These are phyloP conservation scores for Colletotrichum sp. DNA, from an alignment of 2,329 filamentous ascomycete species.

Conservation along the genomic window DNA sequence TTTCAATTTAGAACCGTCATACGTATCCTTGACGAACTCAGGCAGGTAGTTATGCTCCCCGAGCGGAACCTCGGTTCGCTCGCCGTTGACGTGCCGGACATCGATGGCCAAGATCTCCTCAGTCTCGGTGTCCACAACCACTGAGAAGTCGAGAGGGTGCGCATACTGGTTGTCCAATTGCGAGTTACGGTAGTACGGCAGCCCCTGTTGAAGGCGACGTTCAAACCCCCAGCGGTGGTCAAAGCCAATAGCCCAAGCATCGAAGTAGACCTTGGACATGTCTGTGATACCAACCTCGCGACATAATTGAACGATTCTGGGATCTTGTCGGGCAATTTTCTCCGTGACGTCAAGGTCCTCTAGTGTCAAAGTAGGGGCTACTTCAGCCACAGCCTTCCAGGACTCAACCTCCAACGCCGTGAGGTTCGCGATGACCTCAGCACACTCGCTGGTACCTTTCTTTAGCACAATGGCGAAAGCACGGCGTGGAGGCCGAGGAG, in stretches of 20 bases:
- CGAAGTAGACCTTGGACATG: constrained; percentile 85
- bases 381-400: constrained; percentile 50
- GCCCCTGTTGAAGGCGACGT: constrained; percentile 76
- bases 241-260: constrained; percentile 85
- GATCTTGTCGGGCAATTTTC: constrained; percentile 67
- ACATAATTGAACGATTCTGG: constrained; percentile 79
- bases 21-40: constrained; percentile 54
- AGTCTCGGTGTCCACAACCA: constrained; percentile 50
- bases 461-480: constrained; percentile 55
- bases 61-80: constrained; percentile 47
- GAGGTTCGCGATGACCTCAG: constrained; percentile 57
- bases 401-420: constrained; percentile 42
- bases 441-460: constrained; percentile 30
- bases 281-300: constrained; percentile 76
- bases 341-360: constrained; percentile 81
- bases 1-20: constrained; percentile 61
- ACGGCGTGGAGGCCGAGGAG: constrained; percentile 52
- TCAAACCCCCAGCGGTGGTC: constrained; percentile 77
- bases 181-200: constrained; percentile 81
- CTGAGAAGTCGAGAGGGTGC: constrained; percentile 46
- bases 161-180: constrained; percentile 57
- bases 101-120: constrained; percentile 52
- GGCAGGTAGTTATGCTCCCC: constrained; percentile 37
- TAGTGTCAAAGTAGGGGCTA: constrained; percentile 68
- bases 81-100: constrained; percentile 23